These are phyloP conservation scores for Arthrobotrys sphaeroides DNA, from an alignment of 2,329 filamentous ascomycete genomes.

Conservation along the genomic window DNA sequence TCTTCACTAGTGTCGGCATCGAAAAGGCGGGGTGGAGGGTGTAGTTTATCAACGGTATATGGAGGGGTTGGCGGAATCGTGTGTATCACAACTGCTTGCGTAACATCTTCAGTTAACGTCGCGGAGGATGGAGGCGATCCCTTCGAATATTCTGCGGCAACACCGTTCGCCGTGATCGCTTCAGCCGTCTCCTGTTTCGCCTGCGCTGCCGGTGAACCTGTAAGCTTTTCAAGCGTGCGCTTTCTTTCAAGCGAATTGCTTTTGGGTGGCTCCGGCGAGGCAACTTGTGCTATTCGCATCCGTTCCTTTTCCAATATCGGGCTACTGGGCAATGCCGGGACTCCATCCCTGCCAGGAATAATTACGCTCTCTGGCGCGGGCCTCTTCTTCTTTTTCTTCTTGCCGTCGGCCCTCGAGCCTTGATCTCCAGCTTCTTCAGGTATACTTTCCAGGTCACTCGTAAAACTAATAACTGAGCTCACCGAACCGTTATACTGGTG, in stretches of 20 bases:
- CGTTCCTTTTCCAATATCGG: conserved; percentile 37
- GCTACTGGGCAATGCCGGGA: conserved; percentile 42
- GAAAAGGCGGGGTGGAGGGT: conserved; percentile 29
- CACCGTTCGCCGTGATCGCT: not conserved
- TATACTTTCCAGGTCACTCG: conserved; percentile 52
- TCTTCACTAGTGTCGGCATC: conserved; percentile 31
- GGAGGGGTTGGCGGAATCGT: conserved; percentile 45
- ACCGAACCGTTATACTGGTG: conserved; percentile 40
- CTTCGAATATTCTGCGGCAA: conserved; percentile 3
- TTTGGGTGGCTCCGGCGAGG: conserved; percentile 21
- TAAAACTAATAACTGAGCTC: conserved; percentile 46
- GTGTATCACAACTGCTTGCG: conserved; percentile 42
- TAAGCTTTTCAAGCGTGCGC: conserved; percentile 35
- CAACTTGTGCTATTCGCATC: conserved; percentile 7
- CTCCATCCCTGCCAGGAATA: conserved; percentile 37
- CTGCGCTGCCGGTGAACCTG: not conserved
- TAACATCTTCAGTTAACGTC: conserved; percentile 43
- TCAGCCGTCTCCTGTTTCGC: not conserved
- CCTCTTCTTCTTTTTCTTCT: conserved; percentile 50
- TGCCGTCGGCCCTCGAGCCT: not conserved
- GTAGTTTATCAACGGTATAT: conserved; percentile 7
- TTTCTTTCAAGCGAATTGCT: conserved; percentile 26
- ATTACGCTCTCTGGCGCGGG: conserved; percentile 32
- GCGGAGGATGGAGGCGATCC: conserved; percentile 47
- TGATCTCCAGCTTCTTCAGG: conserved; percentile 38